Percentiles rank a stretch among this genome's conserved stretches.
Evolutionary conservation across 805 yeast species (phyloP).

Genomic region (Kuraishia capsulata): DNA sequence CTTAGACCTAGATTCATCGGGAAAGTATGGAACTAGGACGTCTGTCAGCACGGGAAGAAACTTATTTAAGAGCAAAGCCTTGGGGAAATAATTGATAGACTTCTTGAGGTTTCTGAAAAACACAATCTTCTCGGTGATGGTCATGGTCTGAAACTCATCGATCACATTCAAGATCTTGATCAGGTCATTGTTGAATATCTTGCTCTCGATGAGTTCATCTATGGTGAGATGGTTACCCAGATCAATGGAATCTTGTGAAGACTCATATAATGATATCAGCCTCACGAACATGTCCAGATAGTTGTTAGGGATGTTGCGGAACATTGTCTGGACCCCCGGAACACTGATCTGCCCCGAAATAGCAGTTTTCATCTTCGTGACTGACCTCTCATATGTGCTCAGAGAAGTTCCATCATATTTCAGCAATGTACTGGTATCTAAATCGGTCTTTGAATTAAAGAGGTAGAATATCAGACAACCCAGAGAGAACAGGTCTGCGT

Average conservation of each 20-base stretch:
- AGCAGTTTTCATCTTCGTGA: slow-evolving; percentile 17
- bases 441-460: slow-evolving; percentile 31
- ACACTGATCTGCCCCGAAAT: slow-evolving; percentile 26
- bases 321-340: slow-evolving; percentile 20
- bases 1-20: slow-evolving; percentile 18
- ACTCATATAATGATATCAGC: slow-evolving; percentile 38
- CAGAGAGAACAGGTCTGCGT: slow-evolving; percentile 77
- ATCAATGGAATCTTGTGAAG: slow-evolving; percentile 20
- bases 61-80: slow-evolving; percentile 50
- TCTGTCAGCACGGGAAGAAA: slow-evolving; percentile 62
- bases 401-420: slow-evolving; percentile 37
- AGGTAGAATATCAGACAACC: slow-evolving; percentile 70
- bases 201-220: slow-evolving; percentile 60
- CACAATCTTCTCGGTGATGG: slow-evolving; percentile 53
- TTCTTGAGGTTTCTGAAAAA: slow-evolving; percentile 59
- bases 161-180: slow-evolving; percentile 72
- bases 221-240: slow-evolving; percentile 29
- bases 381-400: slow-evolving; percentile 51
- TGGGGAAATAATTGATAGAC: slow-evolving; percentile 51
- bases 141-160: slow-evolving; percentile 75
- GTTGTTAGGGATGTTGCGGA: slow-evolving; percentile 52
- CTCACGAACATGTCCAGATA: slow-evolving; percentile 40
- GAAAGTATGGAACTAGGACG: slow-evolving; percentile 27
- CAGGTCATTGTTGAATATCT: slow-evolving; percentile 74
- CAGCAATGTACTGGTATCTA: slow-evolving; percentile 36